Percentiles rank a stretch among this genome's conserved stretches.
phyloP scores from a whole-genome alignment of 2,329 filamentous ascomycete genomes.

The Fusarium decemcellulare region DNA sequence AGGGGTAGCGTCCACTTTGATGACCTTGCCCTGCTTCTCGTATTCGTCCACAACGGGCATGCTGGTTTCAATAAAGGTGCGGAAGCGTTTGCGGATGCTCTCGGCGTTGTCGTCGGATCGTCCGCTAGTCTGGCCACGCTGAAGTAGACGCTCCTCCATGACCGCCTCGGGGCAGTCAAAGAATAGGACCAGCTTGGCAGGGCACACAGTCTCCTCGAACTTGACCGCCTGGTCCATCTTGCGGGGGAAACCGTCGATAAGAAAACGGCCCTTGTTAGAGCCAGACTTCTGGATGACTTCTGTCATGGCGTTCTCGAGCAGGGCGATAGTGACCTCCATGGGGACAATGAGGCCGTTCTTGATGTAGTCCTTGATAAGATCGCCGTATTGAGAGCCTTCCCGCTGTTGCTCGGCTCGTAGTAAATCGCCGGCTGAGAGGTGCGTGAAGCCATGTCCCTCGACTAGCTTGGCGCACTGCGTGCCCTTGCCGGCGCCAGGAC shows the following conservation, averaged over 20 bases:
- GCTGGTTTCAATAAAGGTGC: conserved; percentile 93
- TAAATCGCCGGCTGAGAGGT: conserved; percentile 94
- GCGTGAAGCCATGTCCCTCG: conserved; percentile 88
- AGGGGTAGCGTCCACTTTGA: conserved; percentile 82
- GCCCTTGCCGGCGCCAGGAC: conserved; percentile 95
- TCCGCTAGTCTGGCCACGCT: conserved; percentile 93
- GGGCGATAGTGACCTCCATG: conserved; percentile 96
- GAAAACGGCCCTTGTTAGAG: conserved; percentile 76
- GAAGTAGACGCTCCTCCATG: conserved; percentile 86
- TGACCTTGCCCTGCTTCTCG: conserved; percentile 80
- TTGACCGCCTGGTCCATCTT: conserved; percentile 97
- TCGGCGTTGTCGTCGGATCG: conserved; percentile 94
- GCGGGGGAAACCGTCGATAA: conserved; percentile 88
- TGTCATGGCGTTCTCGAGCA: conserved; percentile 95
- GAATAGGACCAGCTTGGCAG: conserved; percentile 89
- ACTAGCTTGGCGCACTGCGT: conserved; percentile 95
- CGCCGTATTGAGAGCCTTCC: conserved; percentile 87
- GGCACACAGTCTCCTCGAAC: conserved; percentile 92
- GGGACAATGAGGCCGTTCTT: conserved; percentile 95
- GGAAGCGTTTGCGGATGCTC: conserved; percentile 96
- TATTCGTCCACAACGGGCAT: conserved; percentile 97
- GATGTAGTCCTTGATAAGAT: conserved; percentile 94
- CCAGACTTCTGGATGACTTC: conserved; percentile 70
- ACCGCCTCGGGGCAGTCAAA: conserved; percentile 92
- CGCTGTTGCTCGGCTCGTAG: conserved; percentile 94